Conservation (phyloP, 2,329 filamentous ascomycete species). For the Botrytis galanthina region DNA sequence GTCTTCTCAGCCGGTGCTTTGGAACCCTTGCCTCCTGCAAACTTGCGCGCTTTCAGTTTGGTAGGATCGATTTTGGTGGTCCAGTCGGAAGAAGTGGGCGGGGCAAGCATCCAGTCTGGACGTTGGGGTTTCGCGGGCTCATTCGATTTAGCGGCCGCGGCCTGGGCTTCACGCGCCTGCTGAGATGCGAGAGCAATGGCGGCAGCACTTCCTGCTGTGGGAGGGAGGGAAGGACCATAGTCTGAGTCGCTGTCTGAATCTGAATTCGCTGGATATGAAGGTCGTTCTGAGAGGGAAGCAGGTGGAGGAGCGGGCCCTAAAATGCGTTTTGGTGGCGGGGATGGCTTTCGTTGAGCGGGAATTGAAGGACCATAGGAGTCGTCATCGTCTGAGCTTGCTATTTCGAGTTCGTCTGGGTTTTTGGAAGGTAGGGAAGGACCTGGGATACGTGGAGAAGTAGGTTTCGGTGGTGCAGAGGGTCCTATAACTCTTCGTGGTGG, state of each 20-base stretch:
- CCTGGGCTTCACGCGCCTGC: neutral
- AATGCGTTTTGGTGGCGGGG: conserved; percentile 24
- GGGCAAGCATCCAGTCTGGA: conserved; percentile 82
- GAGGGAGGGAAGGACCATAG: conserved; percentile 60
- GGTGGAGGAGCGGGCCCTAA: conserved; percentile 46
- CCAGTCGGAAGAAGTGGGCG: conserved; percentile 55
- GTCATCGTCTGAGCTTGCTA: conserved; percentile 41
- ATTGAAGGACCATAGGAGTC: conserved; percentile 14
- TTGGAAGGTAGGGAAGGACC: conserved; percentile 36
- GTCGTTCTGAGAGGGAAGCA: conserved; percentile 43
- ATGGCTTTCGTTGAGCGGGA: neutral
- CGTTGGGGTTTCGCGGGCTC: conserved; percentile 55
- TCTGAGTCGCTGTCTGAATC: conserved; percentile 45
- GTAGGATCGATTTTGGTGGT: conserved; percentile 73
- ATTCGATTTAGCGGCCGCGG: conserved; percentile 23
- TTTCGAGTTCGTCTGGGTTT: conserved; percentile 46
- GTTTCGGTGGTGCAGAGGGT: conserved; percentile 38
- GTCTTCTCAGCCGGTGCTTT: conserved; percentile 41
- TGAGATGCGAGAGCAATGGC: conserved; percentile 5
- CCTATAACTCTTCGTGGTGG: conserved; percentile 23
- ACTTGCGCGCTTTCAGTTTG: conserved; percentile 77
- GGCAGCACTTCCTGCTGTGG: conserved; percentile 39
- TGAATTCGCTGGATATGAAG: conserved; percentile 37
- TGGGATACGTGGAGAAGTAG: conserved; percentile 29
- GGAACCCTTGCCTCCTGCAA: conserved; percentile 66